phyloP scores from a whole-genome alignment of 1,284 basidiomycete genomes.

The Malassezia dermatis region DNA sequence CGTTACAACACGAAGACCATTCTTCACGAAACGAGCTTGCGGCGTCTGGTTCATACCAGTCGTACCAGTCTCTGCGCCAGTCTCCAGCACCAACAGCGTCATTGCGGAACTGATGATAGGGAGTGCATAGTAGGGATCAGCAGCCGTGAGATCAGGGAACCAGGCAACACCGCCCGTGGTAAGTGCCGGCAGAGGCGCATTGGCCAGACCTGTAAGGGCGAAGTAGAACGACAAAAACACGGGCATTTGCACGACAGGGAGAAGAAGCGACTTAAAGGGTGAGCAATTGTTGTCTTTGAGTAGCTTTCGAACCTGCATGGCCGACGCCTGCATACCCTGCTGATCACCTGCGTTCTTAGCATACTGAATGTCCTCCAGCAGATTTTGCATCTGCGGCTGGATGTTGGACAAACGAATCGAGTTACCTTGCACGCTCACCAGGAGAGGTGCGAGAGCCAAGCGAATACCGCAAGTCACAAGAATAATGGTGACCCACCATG shows the following conservation, averaged over 20 bases:
- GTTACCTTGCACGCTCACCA: conserved; percentile 59
- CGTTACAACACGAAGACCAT: conserved; percentile 60
- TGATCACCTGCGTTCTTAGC: conserved; percentile 53
- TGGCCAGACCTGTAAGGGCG: conserved; percentile 63
- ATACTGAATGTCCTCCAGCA: conserved; percentile 55
- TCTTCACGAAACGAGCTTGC: conserved; percentile 61
- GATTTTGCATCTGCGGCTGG: conserved; percentile 55
- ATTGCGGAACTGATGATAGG: conserved; percentile 59
- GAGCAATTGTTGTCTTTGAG: conserved; percentile 64
- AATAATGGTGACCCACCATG: conserved; percentile 55
- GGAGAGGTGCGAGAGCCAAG: conserved; percentile 60
- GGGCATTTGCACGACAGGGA: conserved; percentile 62
- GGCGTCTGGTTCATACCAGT: conserved; percentile 48
- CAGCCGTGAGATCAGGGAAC: conserved; percentile 65
- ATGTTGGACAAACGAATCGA: conserved; percentile 61
- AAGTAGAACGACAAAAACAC: conserved; percentile 78
- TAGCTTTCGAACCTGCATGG: conserved; percentile 57
- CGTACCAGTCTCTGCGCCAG: conserved; percentile 57
- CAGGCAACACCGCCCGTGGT: conserved; percentile 66
- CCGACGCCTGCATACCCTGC: conserved; percentile 54
- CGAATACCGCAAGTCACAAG: conserved; percentile 63
- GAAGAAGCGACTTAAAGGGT: conserved; percentile 56
- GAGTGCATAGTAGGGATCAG: conserved; percentile 69
- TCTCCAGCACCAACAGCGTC: conserved; percentile 61
- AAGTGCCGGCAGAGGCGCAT: conserved; percentile 62